Conservation (phyloP, 2,329 filamentous ascomycete species). For the Paracamarosporium sp. region DNA sequence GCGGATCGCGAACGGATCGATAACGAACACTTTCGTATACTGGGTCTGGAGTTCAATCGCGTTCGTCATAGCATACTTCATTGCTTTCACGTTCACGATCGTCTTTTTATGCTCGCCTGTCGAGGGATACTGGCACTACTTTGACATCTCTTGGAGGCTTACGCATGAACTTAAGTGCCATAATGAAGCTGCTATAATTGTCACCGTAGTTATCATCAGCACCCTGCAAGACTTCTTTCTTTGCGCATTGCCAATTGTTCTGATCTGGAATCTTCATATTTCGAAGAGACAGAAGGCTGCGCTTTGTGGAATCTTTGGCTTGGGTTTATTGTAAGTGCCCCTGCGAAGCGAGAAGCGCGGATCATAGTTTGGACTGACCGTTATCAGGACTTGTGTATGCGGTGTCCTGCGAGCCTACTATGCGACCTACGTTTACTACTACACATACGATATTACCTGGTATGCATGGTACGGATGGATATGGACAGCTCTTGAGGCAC, state of each 20-base stretch:
- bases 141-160: constrained; percentile 39
- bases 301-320: constrained; percentile 52
- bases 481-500: constrained; percentile 51
- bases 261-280: constrained; percentile 54
- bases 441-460: constrained; percentile 51
- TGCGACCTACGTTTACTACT: constrained; percentile 38
- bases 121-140: constrained; percentile 50
- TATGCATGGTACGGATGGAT: constrained; percentile 47
- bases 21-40: constrained; percentile 45
- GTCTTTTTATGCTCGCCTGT: constrained; percentile 48
- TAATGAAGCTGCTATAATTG: constrained; percentile 47
- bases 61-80: constrained; percentile 47
- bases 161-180: constrained; percentile 43
- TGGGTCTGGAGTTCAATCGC: constrained; percentile 46
- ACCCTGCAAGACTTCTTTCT: constrained; percentile 50
- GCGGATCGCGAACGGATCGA: constrained; percentile 45
- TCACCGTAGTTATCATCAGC: constrained; percentile 48
- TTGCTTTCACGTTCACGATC: constrained; percentile 46
- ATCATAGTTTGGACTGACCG: constrained; percentile 7
- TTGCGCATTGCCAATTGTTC: constrained; percentile 50
- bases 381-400: constrained; percentile 37
- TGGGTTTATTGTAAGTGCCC: constrained; percentile 49
- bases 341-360: too few relatives aligned
- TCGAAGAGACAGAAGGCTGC: constrained; percentile 52
- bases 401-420: constrained; percentile 48